Percentiles rank a stretch among this genome's conserved stretches.
Conservation (phyloP, 768 basidiomycete species). For the Xerocomus brunneocitrinus region DNA sequence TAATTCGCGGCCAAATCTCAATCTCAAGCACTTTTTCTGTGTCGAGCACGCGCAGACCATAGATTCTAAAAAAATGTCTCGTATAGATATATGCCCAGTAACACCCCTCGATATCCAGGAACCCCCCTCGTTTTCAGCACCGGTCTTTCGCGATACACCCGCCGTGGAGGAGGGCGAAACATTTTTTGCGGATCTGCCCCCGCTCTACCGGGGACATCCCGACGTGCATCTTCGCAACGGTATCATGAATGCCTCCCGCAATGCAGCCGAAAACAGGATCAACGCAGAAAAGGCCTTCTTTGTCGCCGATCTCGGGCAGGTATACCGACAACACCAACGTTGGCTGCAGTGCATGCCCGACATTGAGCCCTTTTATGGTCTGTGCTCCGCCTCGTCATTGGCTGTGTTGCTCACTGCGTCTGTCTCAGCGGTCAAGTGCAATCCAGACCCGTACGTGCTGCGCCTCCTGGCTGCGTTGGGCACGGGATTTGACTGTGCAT, state of each 20-base stretch:
- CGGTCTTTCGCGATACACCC: constrained; percentile 22
- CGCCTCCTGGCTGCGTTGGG: constrained; percentile 88
- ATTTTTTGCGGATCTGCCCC: constrained; percentile 61
- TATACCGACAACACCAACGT: constrained; percentile 79
- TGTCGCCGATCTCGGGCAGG: constrained; percentile 86
- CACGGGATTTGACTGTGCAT: constrained; percentile 95
- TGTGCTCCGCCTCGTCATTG: constrained; percentile 25
- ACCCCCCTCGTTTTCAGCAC: constrained; percentile 28
- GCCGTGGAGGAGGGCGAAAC: constrained; percentile 33
- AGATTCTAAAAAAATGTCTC: constrained; percentile 47
- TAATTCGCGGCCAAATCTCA: constrained; percentile 44
- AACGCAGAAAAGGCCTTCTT: constrained; percentile 95
- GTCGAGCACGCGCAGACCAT: constrained; percentile 25
- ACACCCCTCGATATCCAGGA: constrained; percentile 26
- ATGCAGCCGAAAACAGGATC: constrained; percentile 47
- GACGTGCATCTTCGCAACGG: constrained; percentile 72
- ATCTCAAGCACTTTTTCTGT: constrained; percentile 22
- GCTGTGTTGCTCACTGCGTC: constrained; percentile 25
- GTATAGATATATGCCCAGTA: constrained; percentile 44
- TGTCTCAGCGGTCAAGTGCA: constrained; percentile 86
- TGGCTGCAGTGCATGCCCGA: constrained; percentile 77
- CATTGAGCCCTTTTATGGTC: constrained; percentile 93
- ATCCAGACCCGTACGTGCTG: constrained; percentile 93
- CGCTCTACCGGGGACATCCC: constrained; percentile 63
- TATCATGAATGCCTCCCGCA: constrained; percentile 60